Evolutionary conservation across 2,329 filamentous ascomycete genomes (phyloP), one percentile per base, ranked within the genome.

Genomic region (Trichoderma koningii): DNA sequence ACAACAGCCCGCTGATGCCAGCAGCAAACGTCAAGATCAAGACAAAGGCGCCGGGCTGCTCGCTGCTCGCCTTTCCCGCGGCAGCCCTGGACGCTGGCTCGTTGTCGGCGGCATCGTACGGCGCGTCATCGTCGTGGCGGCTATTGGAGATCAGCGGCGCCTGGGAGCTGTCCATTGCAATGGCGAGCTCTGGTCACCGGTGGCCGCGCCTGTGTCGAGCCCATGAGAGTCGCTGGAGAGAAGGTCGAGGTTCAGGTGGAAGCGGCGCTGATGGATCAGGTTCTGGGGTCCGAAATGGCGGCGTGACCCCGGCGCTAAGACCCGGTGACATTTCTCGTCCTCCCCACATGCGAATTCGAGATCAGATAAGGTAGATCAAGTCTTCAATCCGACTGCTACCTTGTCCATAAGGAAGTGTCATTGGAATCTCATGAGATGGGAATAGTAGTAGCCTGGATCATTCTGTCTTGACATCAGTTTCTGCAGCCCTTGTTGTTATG

Each of bases 1-100:
- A 90, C 0, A 90, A 72, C 1, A 90, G 78, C 7, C 88, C 88
- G 69, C 86, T 88, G 61, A 90, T 87, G 5, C 87, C 86, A 12
- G 88, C 88, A 12, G 86, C 85, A 56, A 88, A 76, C 3, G 87
- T 88, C 67, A 90, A 77, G 15, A 86, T 73, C 80, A 87, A 85
- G 38, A 89, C 80, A 68, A 87, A 88, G 21, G 80, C 59, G 3
- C 83, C 80, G 3, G 81, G 80, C n/a, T 68, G 67, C 26, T 70
- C 59, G 45, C 70, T 66, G 12, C 61, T 66, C 7, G 70, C 69
- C 69, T 78, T 77, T 63, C 70, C 71, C 42, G 69, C 67, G 42
- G 72, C 69, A 57, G 66, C 67, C 64, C 67, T 69, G 53, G 63
- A 45, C n/a, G 65, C 64, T 26, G 64, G 61, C 55, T 67, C 69